Evolutionary conservation across 768 basidiomycete genomes (phyloP).

Genomic region (Lentinula edodes): DNA sequence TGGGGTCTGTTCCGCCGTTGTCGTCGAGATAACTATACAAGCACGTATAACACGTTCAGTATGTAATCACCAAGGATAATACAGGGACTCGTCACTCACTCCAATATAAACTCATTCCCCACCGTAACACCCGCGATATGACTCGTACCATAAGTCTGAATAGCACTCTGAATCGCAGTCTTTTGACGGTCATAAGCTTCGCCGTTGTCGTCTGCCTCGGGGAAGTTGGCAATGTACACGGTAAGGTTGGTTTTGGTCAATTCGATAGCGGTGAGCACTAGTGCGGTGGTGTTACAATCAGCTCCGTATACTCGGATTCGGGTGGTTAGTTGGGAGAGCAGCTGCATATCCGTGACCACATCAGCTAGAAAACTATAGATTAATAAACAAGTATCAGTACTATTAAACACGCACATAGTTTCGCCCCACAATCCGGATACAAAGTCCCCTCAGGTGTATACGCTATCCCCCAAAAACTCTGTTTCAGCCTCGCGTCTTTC

Average conservation of each 20-base stretch:
- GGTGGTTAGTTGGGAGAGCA: slow-evolving; percentile 84
- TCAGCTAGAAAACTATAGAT: too few relatives aligned
- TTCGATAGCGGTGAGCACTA: slow-evolving; percentile 86
- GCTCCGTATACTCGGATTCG: slow-evolving; percentile 82
- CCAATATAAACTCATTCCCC: slow-evolving; percentile 87
- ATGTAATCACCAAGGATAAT: not conserved
- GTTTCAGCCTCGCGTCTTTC: slow-evolving; percentile 61
- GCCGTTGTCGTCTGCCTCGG: slow-evolving; percentile 46
- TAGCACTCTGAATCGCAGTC: slow-evolving; percentile 54
- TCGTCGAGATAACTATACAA: slow-evolving; percentile 54
- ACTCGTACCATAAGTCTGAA: slow-evolving; percentile 72
- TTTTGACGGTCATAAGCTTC: slow-evolving; percentile 73
- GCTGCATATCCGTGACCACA: slow-evolving; percentile 28
- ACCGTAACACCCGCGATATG: slow-evolving; percentile 81
- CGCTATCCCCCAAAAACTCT: slow-evolving; percentile 75
- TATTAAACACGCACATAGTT: slow-evolving; percentile 27
- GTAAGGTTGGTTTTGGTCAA: slow-evolving; percentile 84
- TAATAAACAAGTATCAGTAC: too few relatives aligned
- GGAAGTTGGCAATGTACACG: slow-evolving; percentile 75
- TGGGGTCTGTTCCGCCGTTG: slow-evolving; percentile 45
- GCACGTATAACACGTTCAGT: too few relatives aligned
- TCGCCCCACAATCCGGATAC: slow-evolving; percentile 63
- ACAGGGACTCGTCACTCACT: slow-evolving; percentile 34
- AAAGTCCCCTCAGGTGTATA: slow-evolving; percentile 77
- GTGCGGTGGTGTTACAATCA: slow-evolving; percentile 77